These are phyloP conservation scores for Pythium rhizo-oryzae DNA, from an alignment of 352 stramenopile genomes.

Conservation along the genomic window DNA sequence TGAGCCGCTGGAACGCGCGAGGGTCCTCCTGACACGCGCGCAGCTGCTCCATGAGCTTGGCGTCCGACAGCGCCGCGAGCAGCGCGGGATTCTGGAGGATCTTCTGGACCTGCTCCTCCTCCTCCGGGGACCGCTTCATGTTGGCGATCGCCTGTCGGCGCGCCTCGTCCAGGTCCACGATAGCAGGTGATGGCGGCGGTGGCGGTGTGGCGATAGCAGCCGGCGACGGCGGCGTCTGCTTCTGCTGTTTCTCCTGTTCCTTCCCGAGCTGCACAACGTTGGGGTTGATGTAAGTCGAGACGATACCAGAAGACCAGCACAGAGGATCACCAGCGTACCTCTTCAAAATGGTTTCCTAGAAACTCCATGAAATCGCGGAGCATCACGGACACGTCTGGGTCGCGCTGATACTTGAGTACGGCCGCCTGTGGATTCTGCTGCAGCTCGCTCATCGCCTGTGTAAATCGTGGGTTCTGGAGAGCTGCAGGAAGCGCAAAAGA, in stretches of 20 bases:
- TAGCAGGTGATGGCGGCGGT: conserved; percentile 34
- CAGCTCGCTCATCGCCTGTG: conserved; percentile 67
- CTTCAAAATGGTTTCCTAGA: conserved; percentile 71
- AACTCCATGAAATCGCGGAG: conserved; percentile 76
- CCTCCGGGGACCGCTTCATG: conserved; percentile 56
- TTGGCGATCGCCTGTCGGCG: conserved; percentile 57
- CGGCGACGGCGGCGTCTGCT: not conserved
- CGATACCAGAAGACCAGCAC: too few species aligned
- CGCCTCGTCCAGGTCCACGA: conserved; percentile 62
- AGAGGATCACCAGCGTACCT: conserved; percentile 38
- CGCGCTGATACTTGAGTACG: conserved; percentile 69
- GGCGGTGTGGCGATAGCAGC: conserved; percentile 5
- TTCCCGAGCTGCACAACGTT: conserved; percentile 43
- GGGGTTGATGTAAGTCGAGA: not conserved
- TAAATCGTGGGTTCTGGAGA: conserved; percentile 71
- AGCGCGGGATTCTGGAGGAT: conserved; percentile 73
- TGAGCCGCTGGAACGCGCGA: conserved; percentile 40
- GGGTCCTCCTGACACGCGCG: conserved; percentile 47
- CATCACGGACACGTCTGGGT: conserved; percentile 61
- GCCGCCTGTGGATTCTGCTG: conserved; percentile 60
- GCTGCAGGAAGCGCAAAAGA: conserved; percentile 28
- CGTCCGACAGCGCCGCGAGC: conserved; percentile 59
- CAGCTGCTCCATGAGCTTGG: conserved; percentile 57
- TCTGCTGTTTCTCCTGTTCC: conserved; percentile 20
- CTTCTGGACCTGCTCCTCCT: conserved; percentile 69